A percentile compares a stretch with the other conserved stretches of the same genome.
Evolutionary conservation across 2,329 filamentous ascomycete genomes (phyloP).

Genomic region (Juglanconis juglandina): DNA sequence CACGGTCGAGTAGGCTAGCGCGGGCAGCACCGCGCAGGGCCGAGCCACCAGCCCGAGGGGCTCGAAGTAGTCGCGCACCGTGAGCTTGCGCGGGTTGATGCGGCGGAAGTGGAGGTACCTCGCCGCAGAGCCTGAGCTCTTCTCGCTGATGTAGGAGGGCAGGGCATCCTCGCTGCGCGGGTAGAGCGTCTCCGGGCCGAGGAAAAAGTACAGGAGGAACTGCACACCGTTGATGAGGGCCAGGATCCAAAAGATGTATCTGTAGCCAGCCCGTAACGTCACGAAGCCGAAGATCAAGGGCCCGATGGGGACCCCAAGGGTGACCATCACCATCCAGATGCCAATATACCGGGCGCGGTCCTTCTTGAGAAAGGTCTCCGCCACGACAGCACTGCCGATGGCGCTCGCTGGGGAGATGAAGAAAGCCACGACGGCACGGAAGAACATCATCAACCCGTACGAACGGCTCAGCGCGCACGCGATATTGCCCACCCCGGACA

Average conservation of each 20-base stretch:
- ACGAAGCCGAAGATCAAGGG: conserved; percentile 32
- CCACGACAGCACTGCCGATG: conserved; percentile 43
- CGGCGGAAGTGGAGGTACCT: conserved; percentile 39
- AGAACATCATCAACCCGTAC: conserved; percentile 47
- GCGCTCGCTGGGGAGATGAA: conserved; percentile 52
- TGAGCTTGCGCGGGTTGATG: conserved; percentile 48
- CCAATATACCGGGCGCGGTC: conserved; percentile 50
- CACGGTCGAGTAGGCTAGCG: conserved; percentile 49
- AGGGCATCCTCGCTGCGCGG: conserved; percentile 32
- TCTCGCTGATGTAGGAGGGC: background rate
- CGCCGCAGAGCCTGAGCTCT: conserved; percentile 36
- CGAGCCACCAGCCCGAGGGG: conserved; percentile 40
- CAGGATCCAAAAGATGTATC: conserved; percentile 4
- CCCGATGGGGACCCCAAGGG: conserved; percentile 15
- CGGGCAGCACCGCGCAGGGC: conserved; percentile 44
- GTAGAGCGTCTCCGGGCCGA: conserved; percentile 52
- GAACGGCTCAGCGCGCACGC: conserved; percentile 46
- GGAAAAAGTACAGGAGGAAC: conserved; percentile 50
- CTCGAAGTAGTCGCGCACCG: conserved; percentile 44
- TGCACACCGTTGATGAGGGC: conserved; percentile 43
- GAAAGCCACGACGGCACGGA: conserved; percentile 48
- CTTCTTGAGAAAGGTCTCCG: conserved; percentile 52
- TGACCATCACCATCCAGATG: conserved; percentile 40
- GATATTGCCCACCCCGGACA: conserved; percentile 46
- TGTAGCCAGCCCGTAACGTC: conserved; percentile 28